Base-by-base conservation (phyloP, 2,329 filamentous ascomycete genomes). In the Talaromyces sp. region DNA sequence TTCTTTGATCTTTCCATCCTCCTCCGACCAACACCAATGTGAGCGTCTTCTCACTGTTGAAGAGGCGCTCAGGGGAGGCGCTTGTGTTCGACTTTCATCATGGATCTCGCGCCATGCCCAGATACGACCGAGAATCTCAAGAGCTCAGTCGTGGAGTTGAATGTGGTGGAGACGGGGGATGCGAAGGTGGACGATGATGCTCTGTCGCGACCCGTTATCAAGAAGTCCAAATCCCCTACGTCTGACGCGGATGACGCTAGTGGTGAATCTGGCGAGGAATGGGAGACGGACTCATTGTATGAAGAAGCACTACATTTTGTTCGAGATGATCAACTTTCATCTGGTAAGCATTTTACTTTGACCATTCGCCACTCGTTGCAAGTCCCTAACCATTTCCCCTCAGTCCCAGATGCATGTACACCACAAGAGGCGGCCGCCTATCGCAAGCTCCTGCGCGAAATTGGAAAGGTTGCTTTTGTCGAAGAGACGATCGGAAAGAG, bases 401-500 rank as follows among this genome's bases (percentile, higher is more conserved):
- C 37, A 73, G 70, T 75, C n/a, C 71, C 81, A 37, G 80, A 81
- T 60, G 75, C 76, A 25, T 89, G 87, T 74, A 85, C 85, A 1
- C 78, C 84, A 10, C 83, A 89, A 62, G 88, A 96, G 75, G 84
- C 88, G 25, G 77, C 81, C 60, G 77, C 79, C 17, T 88, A 86
- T 69, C 85, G 89, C 63, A 82, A 86, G 65, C 81, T 88, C 62
- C 80, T 96, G 60, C 88, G 88, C 69, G 80, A 84, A 54, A 79
- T 91, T 61, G 92, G 92, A n/a, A 88, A 89, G 21, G 82, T 84
- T 61, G 81, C 87, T 61, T 96, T 97, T 71, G 85, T 89, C 68
- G 79, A 84, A 65, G 81, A 86, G 64, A 91, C 88, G 33, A 79
- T 95, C 53, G 84, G 85, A 62, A 80, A 81, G 55, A 85, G 86